These are phyloP conservation scores for Bipolaris oryzae DNA, from an alignment of 2,329 filamentous ascomycete species.

Conservation along the genomic window DNA sequence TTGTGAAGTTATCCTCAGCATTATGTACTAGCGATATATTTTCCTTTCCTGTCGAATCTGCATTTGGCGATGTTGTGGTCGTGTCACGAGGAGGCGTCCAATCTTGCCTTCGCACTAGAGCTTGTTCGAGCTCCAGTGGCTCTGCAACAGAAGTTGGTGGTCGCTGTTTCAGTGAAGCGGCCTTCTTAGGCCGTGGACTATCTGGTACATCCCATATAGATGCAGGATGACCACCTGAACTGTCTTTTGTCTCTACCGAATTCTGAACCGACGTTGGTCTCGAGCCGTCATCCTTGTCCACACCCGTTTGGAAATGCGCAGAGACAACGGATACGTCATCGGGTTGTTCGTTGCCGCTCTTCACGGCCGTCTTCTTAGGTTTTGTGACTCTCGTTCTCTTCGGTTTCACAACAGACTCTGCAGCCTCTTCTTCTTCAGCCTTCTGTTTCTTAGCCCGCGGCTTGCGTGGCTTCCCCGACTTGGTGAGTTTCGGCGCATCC, in stretches of 20 bases:
- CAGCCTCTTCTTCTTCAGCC: conserved; percentile 2
- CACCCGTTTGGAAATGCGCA: conserved; percentile 25
- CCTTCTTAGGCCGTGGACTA: conserved; percentile 26
- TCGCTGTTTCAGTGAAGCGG: conserved; percentile 18
- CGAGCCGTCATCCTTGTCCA: conserved; percentile 6
- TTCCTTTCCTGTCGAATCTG: conserved; percentile 33
- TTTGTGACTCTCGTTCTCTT: conserved; percentile 37
- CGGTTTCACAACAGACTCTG: conserved; percentile 27
- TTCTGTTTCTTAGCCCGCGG: conserved; percentile 39
- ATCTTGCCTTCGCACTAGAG: conserved; percentile 37
- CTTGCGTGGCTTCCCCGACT: conserved; percentile 37
- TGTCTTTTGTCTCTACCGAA: background rate
- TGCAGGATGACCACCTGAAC: background rate
- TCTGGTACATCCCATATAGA: conserved; percentile 37
- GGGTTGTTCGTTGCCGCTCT: conserved; percentile 18
- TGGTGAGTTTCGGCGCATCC: conserved; percentile 23
- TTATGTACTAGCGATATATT: conserved; percentile 21
- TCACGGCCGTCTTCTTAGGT: conserved; percentile 20
- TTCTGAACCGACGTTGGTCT: background rate
- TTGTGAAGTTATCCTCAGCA: conserved; percentile 27
- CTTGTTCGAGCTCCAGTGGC: conserved; percentile 37
- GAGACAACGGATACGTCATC: conserved; percentile 29
- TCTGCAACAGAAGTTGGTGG: conserved; percentile 14
- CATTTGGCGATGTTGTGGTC: conserved; percentile 12
- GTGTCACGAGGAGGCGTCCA: conserved; percentile 49